Evolutionary conservation across 108 stramenopile species (phyloP).

Genomic region (Cyclostephanos invisitatus): DNA sequence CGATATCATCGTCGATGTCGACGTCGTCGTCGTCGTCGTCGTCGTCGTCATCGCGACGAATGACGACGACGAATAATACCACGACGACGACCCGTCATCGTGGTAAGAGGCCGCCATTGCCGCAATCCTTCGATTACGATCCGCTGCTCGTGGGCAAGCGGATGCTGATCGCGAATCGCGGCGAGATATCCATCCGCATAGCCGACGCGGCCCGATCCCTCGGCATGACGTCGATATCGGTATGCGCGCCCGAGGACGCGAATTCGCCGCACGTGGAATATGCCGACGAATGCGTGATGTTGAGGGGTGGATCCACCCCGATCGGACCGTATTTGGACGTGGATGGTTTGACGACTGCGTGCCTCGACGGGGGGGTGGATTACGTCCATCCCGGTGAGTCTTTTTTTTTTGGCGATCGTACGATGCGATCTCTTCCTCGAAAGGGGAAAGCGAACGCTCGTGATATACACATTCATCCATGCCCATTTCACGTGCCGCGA

Average conservation of each 20-base stretch:
- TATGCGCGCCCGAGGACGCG: slow-evolving; percentile 86
- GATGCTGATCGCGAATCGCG: slow-evolving; percentile 93
- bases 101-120: slow-evolving; percentile 5
- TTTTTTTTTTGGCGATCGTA: neutral
- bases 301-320: slow-evolving; percentile 22
- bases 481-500: too few relatives aligned
- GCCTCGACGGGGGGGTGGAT: slow-evolving; percentile 61
- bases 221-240: slow-evolving; percentile 74
- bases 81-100: neutral
- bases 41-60: neutral
- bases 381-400: slow-evolving; percentile 70
- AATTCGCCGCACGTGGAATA: slow-evolving; percentile 68
- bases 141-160: slow-evolving; percentile 52
- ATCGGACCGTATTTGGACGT: slow-evolving; percentile 64
- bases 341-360: slow-evolving; percentile 53
- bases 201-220: slow-evolving; percentile 81
- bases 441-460: neutral
- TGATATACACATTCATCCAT: too few relatives aligned
- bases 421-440: slow-evolving; percentile 4
- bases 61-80: neutral
- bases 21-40: neutral
- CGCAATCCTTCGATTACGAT: slow-evolving; percentile 40
- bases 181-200: slow-evolving; percentile 94
- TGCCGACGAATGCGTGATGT: slow-evolving; percentile 68
- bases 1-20: too few relatives aligned